Percentiles rank a stretch among this genome's conserved stretches.
Evolutionary conservation across 2,329 filamentous ascomycete genomes (phyloP).

Genomic region (Xylariaceae sp.): DNA sequence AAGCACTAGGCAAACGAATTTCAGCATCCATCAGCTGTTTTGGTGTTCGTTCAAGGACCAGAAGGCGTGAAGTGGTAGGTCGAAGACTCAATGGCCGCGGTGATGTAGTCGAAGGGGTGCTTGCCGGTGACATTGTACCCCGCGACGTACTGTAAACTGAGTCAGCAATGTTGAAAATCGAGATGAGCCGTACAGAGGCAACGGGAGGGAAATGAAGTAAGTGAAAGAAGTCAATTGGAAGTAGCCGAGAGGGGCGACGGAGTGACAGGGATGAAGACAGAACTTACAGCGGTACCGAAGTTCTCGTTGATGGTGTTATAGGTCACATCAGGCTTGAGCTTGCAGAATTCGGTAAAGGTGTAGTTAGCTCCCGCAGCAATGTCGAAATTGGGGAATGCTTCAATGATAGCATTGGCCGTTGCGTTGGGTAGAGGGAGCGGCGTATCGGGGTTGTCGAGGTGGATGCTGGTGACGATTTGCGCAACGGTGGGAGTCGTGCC

Average conservation of each 20-base stretch:
- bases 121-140: background rate
- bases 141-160: background rate
- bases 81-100: no score
- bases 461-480: constrained; percentile 12
- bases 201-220: no score
- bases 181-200: background rate
- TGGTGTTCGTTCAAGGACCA: no score
- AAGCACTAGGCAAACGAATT: no score
- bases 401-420: constrained; percentile 8
- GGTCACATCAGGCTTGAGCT: constrained; percentile 13
- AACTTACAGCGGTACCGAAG: constrained; percentile 8
- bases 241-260: background rate
- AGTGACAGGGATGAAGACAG: background rate
- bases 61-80: no score
- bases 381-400: constrained; percentile 9
- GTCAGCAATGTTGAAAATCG: background rate
- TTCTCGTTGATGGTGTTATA: constrained; percentile 16
- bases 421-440: constrained; percentile 4
- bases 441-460: constrained; percentile 11
- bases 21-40: no score
- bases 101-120: no score
- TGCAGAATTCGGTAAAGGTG: constrained; percentile 14
- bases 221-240: background rate
- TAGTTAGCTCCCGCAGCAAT: constrained; percentile 15
- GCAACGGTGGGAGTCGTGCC: constrained; percentile 14